Percentiles rank a stretch among this genome's conserved stretches.
These are phyloP conservation scores for Williopsis jadinii DNA, from an alignment of 1,139 yeast genomes.

Conservation along the genomic window DNA sequence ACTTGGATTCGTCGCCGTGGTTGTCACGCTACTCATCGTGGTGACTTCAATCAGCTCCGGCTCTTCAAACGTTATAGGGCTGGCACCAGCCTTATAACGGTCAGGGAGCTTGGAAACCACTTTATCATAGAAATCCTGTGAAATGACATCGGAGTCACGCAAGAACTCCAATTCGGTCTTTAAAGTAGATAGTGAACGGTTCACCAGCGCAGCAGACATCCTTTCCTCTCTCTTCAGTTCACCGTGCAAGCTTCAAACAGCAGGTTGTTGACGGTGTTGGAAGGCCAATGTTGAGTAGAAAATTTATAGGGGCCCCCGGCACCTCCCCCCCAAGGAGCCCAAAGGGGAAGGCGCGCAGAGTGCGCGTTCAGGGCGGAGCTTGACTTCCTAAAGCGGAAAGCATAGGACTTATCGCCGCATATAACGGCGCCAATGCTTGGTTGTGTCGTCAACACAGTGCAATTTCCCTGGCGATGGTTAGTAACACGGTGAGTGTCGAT, in stretches of 20 bases:
- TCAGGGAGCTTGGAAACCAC: slow-evolving; percentile 50
- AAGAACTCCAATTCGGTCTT: slow-evolving; percentile 79
- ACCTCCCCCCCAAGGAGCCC: too few species aligned
- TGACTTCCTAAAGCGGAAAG: slow-evolving; percentile 2
- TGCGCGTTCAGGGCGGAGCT: background rate
- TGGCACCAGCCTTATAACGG: slow-evolving; percentile 47
- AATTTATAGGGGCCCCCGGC: too few species aligned
- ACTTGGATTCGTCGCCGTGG: background rate
- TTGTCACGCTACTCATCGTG: too few species aligned
- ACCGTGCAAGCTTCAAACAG: too few species aligned
- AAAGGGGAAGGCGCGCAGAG: too few species aligned
- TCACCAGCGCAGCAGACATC: slow-evolving; percentile 54
- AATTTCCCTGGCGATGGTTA: too few species aligned
- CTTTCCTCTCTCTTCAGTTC: background rate
- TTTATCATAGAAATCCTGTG: slow-evolving; percentile 48
- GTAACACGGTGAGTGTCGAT: too few species aligned
- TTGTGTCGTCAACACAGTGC: too few species aligned
- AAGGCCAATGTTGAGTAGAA: too few species aligned
- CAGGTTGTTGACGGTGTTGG: too few species aligned
- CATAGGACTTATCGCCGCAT: background rate
- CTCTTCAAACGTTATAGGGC: slow-evolving; percentile 34
- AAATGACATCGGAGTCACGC: slow-evolving; percentile 68
- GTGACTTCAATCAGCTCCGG: slow-evolving; percentile 16
- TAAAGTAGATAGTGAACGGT: slow-evolving; percentile 65
- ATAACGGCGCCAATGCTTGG: background rate